Percentiles rank a stretch among this genome's conserved stretches.
phyloP scores from a whole-genome alignment of 139 green algal species.

The Coelastrella sp. region DNA sequence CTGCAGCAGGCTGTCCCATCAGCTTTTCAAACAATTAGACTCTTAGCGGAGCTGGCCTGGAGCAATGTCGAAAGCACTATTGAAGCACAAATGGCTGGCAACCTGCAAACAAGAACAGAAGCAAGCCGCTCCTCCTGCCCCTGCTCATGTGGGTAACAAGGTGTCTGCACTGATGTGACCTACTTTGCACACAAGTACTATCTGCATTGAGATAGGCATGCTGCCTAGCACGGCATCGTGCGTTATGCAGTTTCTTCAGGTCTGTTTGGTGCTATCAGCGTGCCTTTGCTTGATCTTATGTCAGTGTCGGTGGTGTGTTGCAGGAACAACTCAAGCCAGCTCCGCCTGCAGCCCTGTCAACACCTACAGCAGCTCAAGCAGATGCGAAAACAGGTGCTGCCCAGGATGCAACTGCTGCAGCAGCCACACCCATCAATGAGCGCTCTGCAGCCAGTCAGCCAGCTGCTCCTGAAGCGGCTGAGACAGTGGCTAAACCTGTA shows the following conservation, averaged over 20 bases:
- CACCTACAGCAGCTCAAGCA: slow-evolving; percentile 27
- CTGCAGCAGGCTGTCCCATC: no score
- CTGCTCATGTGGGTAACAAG: background rate
- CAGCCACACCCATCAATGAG: background rate
- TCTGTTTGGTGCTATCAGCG: no score
- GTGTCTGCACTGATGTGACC: no score
- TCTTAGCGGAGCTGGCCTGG: no score
- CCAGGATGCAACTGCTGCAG: background rate
- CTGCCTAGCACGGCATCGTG: no score
- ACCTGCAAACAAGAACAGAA: slow-evolving; percentile 6
- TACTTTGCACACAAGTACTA: no score
- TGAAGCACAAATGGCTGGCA: slow-evolving; percentile 24
- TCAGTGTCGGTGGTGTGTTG: background rate
- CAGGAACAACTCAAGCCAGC: background rate
- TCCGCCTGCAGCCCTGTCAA: background rate
- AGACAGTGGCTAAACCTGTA: no score
- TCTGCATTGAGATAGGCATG: no score
- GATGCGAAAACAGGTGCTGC: background rate
- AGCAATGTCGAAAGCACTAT: slow-evolving; percentile 26
- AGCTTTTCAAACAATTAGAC: no score
- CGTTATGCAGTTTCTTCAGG: no score
- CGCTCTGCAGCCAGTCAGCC: background rate
- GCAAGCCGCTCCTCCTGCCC: background rate
- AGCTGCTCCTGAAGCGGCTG: no score
- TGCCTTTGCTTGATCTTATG: background rate